phyloP scores from a whole-genome alignment of 2,329 filamentous ascomycete species.

The Stemphylium lycopersici region DNA sequence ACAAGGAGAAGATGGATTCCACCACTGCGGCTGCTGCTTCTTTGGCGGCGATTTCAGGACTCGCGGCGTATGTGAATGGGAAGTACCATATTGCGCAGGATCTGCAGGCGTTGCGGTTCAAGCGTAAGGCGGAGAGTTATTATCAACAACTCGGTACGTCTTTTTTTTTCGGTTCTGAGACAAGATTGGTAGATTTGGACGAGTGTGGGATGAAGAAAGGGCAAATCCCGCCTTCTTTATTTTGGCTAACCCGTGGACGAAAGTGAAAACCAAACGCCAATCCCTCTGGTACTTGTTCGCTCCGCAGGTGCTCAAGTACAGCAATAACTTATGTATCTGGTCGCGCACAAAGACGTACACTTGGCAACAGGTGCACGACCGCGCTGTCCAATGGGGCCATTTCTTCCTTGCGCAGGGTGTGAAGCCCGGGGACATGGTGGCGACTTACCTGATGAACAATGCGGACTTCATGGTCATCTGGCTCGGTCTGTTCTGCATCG shows the following conservation, averaged over 20 bases:
- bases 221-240: neutral
- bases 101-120: slow-evolving; percentile 52
- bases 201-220: no score
- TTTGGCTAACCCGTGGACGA: neutral
- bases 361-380: slow-evolving; percentile 39
- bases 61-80: slow-evolving; percentile 68
- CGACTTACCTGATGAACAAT: slow-evolving; percentile 69
- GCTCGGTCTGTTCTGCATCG: slow-evolving; percentile 69
- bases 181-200: no score
- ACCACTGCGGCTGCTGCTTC: slow-evolving; percentile 34
- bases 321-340: slow-evolving; percentile 67
- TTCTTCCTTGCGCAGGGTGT: slow-evolving; percentile 58
- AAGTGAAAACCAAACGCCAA: slow-evolving; percentile 50
- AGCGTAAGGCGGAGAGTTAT: slow-evolving; percentile 45
- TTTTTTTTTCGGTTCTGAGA: no score
- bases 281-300: slow-evolving; percentile 40
- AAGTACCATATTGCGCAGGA: slow-evolving; percentile 72
- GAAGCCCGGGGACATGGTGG: slow-evolving; percentile 66
- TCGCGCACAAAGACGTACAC: slow-evolving; percentile 60
- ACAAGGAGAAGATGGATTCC: slow-evolving; percentile 20
- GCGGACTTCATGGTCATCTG: slow-evolving; percentile 70
- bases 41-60: slow-evolving; percentile 41
- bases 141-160: slow-evolving; percentile 38
- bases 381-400: slow-evolving; percentile 37
- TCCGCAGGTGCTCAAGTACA: slow-evolving; percentile 35